Evolutionary conservation across 202 grass and related monocot species (phyloP).

Genomic region (Zizania palustris): DNA sequence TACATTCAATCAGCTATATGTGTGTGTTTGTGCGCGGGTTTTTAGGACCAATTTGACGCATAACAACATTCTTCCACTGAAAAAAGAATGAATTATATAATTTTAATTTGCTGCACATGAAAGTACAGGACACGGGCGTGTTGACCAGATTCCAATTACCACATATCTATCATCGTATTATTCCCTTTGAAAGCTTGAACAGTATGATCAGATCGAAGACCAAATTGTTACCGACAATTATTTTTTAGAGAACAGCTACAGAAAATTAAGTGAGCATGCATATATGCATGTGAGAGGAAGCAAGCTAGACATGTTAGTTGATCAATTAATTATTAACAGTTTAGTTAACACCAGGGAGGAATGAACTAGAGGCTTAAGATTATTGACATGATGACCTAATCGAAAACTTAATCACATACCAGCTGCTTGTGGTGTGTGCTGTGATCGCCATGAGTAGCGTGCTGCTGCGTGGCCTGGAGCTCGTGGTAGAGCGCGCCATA

Average conservation of each 20-base stretch:
- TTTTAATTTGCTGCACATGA: not conserved
- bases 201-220: not conserved
- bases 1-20: not conserved
- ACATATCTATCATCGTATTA: no score
- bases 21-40: no score
- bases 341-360: no score
- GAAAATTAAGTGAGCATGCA: no score
- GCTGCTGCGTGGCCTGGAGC: constrained; percentile 39
- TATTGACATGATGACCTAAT: not conserved
- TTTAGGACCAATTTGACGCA: not conserved
- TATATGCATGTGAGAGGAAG: no score
- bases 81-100: not conserved
- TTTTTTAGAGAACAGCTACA: no score
- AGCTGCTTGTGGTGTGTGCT: not conserved
- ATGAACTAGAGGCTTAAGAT: not conserved
- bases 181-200: constrained; percentile 37
- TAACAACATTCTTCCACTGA: not conserved
- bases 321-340: no score
- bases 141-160: constrained; percentile 25
- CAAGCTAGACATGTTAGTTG: no score
- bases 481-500: constrained; percentile 47
- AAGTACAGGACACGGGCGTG: constrained; percentile 3
- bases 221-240: not conserved
- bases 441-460: not conserved
- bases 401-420: not conserved